Evolutionary conservation across 1,284 basidiomycete genomes (phyloP), one percentile per base, ranked within the genome.

Genomic region (Cryptococcus sp.): DNA sequence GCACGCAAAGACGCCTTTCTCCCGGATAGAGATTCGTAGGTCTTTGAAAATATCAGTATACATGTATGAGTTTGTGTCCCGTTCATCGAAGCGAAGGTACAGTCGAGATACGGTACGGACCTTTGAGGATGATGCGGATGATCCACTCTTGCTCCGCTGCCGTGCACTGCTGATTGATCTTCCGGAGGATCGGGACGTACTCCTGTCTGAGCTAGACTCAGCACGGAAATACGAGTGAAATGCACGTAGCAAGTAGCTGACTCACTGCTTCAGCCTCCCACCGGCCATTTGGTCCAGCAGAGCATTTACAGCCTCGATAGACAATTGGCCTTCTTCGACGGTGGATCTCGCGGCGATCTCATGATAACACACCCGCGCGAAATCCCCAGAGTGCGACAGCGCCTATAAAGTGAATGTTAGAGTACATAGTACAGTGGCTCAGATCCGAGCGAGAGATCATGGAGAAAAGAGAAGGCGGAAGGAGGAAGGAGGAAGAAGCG

Each of bases 61-160:
- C 30, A 13, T 35, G 13, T 35, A 4, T 35, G 2, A 13, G 30
- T 35, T 35, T 10, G 30, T 5, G 30, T 4, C 8, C 30, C 30
- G 30, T 47, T n/a, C 8, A 4, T 3, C 2, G 42, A 45, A n/a
- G 42, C 5, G n/a, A 19, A 45, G 42, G 6, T n/a, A n/a, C 8
- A 42, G 41, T 3, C 3, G 41, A 3, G 41, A 42, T 3, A 40
- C 7, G 1, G 5, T 16, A 48, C 69, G 43, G 39, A 72, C 77
- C 93, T 84, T 96, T 95, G 20, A 98, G 81, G 49, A 98, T 90
- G 70, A 98, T 91, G 4, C 91, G 85, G 16, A 91, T 87, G 54
- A 97, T 87, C 94, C 94, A 98, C 55, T 86, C 84, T 70, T 94
- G 92, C 70, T 96, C 91, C 60, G 86, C 84, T 0, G 91, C 81